These are phyloP conservation scores for Colletotrichum sansevieriae DNA, from an alignment of 2,329 filamentous ascomycete genomes.

Conservation along the genomic window DNA sequence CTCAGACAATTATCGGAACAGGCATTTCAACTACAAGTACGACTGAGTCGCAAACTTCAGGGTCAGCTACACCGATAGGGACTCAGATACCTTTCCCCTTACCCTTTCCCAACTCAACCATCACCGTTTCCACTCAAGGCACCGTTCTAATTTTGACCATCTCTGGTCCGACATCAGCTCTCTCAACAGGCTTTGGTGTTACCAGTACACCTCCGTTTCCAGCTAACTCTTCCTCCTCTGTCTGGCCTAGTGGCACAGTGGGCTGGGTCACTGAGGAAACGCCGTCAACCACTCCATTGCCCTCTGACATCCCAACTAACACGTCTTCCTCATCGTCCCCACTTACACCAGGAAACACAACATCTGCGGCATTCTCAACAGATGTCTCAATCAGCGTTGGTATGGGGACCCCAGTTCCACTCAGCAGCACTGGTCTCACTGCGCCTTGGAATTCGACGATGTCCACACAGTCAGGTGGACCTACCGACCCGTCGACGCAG, in stretches of 20 bases:
- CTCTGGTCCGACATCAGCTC: background rate
- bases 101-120: constrained; percentile 22
- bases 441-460: constrained; percentile 15
- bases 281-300: background rate
- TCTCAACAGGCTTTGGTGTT: background rate
- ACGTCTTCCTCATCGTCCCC: background rate
- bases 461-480: background rate
- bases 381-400: background rate
- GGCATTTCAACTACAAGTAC: background rate
- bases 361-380: background rate
- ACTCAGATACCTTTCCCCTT: background rate
- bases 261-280: constrained; percentile 23
- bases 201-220: constrained; percentile 16
- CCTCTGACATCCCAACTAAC: background rate
- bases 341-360: constrained; percentile 13
- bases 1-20: too few relatives aligned
- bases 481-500: background rate
- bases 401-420: background rate
- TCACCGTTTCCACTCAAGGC: constrained; percentile 1
- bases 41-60: background rate
- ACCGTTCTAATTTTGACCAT: constrained; percentile 10
- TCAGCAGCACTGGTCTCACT: background rate
- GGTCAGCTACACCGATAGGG: background rate
- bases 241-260: constrained; percentile 17
- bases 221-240: constrained; percentile 7